Evolutionary conservation across 345 rosid genomes (phyloP).

Genomic region (Mercurialis annua): DNA sequence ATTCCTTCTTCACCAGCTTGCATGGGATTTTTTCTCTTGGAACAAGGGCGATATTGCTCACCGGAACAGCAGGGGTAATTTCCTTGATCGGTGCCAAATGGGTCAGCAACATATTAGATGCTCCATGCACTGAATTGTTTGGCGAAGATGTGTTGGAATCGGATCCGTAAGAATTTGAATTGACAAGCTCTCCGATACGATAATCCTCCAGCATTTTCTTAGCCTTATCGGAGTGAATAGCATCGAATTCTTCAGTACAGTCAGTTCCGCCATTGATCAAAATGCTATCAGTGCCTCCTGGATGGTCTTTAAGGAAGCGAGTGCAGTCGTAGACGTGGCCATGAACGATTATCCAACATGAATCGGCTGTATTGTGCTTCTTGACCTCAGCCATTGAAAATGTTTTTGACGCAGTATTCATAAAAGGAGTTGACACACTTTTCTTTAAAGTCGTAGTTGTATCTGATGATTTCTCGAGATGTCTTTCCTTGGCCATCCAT

Average conservation of each 20-base stretch:
- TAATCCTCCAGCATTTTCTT: slow-evolving; percentile 72
- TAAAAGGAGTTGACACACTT: slow-evolving; percentile 86
- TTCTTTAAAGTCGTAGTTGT: slow-evolving; percentile 51
- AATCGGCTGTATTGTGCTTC: slow-evolving; percentile 64
- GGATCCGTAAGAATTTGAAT: slow-evolving; percentile 43
- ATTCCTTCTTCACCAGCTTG: slow-evolving; percentile 67
- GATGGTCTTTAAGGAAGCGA: slow-evolving; percentile 82
- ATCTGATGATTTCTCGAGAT: slow-evolving; percentile 57
- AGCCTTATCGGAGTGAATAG: slow-evolving; percentile 90
- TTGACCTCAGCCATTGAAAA: slow-evolving; percentile 63
- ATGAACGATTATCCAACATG: slow-evolving; percentile 90
- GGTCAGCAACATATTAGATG: slow-evolving; percentile 23
- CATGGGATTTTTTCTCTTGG: slow-evolving; percentile 79
- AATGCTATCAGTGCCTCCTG: slow-evolving; percentile 85
- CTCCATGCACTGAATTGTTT: slow-evolving; percentile 61
- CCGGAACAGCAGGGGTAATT: slow-evolving; percentile 11
- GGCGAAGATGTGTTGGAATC: slow-evolving; percentile 67
- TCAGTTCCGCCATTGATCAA: slow-evolving; percentile 87
- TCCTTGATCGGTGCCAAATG: slow-evolving; percentile 67
- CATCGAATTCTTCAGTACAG: slow-evolving; percentile 93
- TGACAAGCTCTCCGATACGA: slow-evolving; percentile 70
- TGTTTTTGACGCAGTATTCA: slow-evolving; percentile 67
- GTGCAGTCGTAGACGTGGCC: slow-evolving; percentile 94
- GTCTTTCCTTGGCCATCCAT: slow-evolving; percentile 93
- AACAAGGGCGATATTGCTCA: slow-evolving; percentile 51